Conservation (phyloP, 345 rosid species). For the Gossypium herbaceum region DNA sequence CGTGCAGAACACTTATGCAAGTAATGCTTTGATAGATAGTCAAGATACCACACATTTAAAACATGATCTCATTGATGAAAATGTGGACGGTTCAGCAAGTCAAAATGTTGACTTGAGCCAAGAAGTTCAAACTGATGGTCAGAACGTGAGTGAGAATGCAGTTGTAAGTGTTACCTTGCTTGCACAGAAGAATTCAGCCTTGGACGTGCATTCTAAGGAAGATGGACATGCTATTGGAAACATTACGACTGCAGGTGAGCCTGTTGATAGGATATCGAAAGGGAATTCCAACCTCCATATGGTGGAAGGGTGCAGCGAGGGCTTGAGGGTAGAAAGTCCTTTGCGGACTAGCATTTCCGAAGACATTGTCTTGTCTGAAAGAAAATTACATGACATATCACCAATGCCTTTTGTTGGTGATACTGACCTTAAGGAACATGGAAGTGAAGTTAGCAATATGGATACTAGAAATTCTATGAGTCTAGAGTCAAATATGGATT, state of each 20-base stretch:
- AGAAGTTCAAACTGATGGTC: conserved; percentile 20
- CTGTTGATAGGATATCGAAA: conserved; percentile 23
- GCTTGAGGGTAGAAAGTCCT: conserved; percentile 9
- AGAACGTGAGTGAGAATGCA: conserved; percentile 25
- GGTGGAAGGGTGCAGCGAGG: conserved; percentile 37
- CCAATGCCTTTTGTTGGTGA: conserved; percentile 17
- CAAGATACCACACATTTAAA: conserved; percentile 27
- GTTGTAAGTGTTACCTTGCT: conserved; percentile 16
- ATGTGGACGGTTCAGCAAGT: conserved; percentile 22
- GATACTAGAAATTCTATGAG: conserved; percentile 15
- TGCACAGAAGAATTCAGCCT: conserved; percentile 22
- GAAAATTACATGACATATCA: conserved; percentile 15
- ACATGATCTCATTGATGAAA: conserved; percentile 24
- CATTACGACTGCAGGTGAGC: conserved; percentile 24
- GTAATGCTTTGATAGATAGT: conserved; percentile 26
- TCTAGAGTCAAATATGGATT: conserved; percentile 23
- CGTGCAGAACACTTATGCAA: conserved; percentile 23
- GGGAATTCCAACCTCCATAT: conserved; percentile 28
- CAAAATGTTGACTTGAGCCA: conserved; percentile 15
- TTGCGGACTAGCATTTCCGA: conserved; percentile 21
- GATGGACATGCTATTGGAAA: conserved; percentile 23
- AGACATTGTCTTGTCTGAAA: conserved; percentile 20
- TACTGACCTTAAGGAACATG: conserved; percentile 19
- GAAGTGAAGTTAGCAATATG: conserved; percentile 22
- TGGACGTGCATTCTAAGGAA: conserved; percentile 24